A percentile compares a stretch with the other conserved stretches of the same genome.
These are phyloP conservation scores for Fusarium beomiforme DNA, from an alignment of 2,329 filamentous ascomycete species.

Conservation along the genomic window DNA sequence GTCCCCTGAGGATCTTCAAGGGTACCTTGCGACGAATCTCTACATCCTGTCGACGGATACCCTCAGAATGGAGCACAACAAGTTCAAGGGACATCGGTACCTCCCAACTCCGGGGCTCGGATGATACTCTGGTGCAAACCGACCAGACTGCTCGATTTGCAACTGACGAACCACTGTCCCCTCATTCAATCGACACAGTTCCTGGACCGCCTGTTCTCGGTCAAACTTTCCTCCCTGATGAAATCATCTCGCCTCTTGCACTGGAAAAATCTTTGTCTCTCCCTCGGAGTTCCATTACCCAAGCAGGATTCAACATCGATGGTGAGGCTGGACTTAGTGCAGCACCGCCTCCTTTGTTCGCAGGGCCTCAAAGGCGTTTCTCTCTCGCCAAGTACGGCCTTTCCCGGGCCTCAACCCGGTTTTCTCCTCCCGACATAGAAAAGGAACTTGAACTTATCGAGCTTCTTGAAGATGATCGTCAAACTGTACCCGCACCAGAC, in stretches of 20 bases:
- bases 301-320: constrained; percentile 36
- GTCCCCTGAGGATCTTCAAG: constrained; percentile 10
- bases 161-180: not conserved
- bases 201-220: constrained; percentile 5
- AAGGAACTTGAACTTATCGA: not conserved
- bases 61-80: constrained; percentile 34
- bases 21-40: constrained; percentile 33
- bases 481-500: constrained; percentile 27
- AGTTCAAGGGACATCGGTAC: not conserved
- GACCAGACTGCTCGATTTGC: not conserved
- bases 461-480: constrained; percentile 8
- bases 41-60: constrained; percentile 26
- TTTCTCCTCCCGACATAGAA: constrained; percentile 4
- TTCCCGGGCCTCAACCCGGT: not conserved
- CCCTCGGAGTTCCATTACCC: not conserved
- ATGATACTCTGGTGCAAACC: not conserved
- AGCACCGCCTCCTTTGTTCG: constrained; percentile 6
- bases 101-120: not conserved
- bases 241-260: constrained; percentile 21
- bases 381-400: not conserved
- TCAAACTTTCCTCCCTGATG: constrained; percentile 11
- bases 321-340: constrained; percentile 24
- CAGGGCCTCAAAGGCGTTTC: constrained; percentile 3
- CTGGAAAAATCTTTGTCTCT: constrained; percentile 13
- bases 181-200: constrained; percentile 8